Percentiles rank a stretch among this genome's conserved stretches.
Evolutionary conservation across 2,329 filamentous ascomycete genomes (phyloP).

Genomic region (Epichloe festucae): DNA sequence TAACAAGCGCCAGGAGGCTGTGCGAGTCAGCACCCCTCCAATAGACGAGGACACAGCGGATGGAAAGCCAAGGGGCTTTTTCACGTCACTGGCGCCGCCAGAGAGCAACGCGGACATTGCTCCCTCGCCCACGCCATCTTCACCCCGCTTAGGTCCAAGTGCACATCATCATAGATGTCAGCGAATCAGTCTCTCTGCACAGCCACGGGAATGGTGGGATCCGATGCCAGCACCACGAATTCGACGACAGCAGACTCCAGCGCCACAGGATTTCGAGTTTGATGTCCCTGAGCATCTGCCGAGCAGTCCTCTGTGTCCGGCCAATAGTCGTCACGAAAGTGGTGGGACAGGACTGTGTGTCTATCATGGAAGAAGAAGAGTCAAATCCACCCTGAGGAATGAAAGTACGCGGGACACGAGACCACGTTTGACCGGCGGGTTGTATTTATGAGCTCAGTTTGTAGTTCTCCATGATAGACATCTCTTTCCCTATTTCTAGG

Average conservation of each 20-base stretch:
- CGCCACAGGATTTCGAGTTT: constrained; percentile 27
- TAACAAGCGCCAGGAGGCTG: constrained; percentile 28
- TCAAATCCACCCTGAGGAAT: constrained; percentile 2
- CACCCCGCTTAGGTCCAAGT: constrained; percentile 7
- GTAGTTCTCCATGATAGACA: not conserved
- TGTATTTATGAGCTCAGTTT: not conserved
- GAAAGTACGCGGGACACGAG: not conserved
- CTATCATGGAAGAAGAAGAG: constrained; percentile 30
- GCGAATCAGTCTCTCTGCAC: constrained; percentile 12
- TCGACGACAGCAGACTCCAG: constrained; percentile 8
- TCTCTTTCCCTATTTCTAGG: not conserved
- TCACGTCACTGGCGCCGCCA: constrained; percentile 26
- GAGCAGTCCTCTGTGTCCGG: constrained; percentile 37
- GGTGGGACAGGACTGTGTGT: constrained; percentile 37
- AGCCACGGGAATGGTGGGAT: constrained; percentile 25
- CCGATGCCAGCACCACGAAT: constrained; percentile 12
- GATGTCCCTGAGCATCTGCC: constrained; percentile 38
- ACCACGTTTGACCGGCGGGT: not conserved
- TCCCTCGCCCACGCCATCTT: constrained; percentile 1
- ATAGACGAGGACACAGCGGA: constrained; percentile 25
- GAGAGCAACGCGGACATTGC: not conserved
- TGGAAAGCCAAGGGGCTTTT: constrained; percentile 28
- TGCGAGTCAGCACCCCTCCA: constrained; percentile 36
- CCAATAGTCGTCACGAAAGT: constrained; percentile 30
- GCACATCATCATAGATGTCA: constrained; percentile 10